Evolutionary conservation across 257 asterid genomes (phyloP).

Genomic region (Solanum paucissectum): DNA sequence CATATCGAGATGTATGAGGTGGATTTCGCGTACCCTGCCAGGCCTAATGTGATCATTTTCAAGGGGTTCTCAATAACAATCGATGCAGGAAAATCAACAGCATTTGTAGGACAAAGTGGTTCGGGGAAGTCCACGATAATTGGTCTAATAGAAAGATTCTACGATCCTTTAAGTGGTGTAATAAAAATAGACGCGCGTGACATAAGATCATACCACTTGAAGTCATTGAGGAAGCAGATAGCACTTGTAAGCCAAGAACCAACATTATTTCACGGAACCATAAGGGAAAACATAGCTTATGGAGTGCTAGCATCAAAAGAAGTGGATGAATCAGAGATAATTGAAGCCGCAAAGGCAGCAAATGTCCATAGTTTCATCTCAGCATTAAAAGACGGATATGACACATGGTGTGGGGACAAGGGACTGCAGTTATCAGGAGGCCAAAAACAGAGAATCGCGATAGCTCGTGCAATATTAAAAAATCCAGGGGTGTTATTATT

Average conservation of each 20-base stretch:
- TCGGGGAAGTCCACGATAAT: conserved; percentile 73
- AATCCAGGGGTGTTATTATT: conserved; percentile 52
- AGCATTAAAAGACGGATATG: conserved; percentile 50
- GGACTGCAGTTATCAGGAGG: conserved; percentile 81
- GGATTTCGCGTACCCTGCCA: conserved; percentile 64
- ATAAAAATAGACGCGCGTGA: conserved; percentile 66
- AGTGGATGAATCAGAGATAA: conserved; percentile 37
- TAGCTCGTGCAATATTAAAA: conserved; percentile 58
- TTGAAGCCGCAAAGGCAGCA: conserved; percentile 64
- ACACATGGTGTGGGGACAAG: conserved; percentile 67
- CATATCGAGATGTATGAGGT: conserved; percentile 42
- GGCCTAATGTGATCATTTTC: conserved; percentile 47
- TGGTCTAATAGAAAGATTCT: conserved; percentile 64
- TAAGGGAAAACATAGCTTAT: conserved; percentile 45
- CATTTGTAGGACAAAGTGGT: conserved; percentile 86
- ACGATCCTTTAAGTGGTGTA: conserved; percentile 46
- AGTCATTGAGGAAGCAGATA: conserved; percentile 50
- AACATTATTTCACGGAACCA: conserved; percentile 52
- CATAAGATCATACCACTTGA: conserved; percentile 43
- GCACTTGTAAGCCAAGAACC: conserved; percentile 89
- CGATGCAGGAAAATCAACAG: conserved; percentile 66
- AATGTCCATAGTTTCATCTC: conserved; percentile 80
- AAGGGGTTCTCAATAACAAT: conserved; percentile 46
- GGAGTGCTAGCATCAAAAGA: conserved; percentile 33
- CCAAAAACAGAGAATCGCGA: conserved; percentile 75